Base-by-base conservation (phyloP, 73 alveolate species). In the Urostyla sp. region DNA sequence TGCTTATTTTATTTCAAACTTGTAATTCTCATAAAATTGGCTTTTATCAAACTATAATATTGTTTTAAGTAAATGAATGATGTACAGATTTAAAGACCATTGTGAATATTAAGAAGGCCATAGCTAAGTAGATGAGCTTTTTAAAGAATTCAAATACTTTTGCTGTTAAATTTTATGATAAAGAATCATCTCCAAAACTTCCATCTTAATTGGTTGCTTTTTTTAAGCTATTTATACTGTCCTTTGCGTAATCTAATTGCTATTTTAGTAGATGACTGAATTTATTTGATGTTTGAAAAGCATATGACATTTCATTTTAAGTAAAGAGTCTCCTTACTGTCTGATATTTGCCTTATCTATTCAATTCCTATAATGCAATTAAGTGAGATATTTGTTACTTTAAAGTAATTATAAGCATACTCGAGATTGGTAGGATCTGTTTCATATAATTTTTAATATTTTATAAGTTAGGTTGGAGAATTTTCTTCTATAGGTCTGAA, bases 1-100 rank as follows among this genome's bases (percentile, higher is more conserved):
- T 27, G 92, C 92, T 38, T 84, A 75, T 59, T 84, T 84, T 0
- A 84, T 32, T 16, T 84, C 92, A 54, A 84, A 84, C 48, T 84
- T 84, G 53, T 84, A 75, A 44, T 75, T 75, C 48, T 84, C 92
- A 43, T 49, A 26, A 40, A 75, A 50, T 0, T 67, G 15, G 28
- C 43, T 56, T 27, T 66, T 75, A 43, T 84, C 85, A 53, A 79
- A 36, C 63, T 79, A 40, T 11, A 40, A 11, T 11, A 11, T 13
- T n/a, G 13, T 59, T 28, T 35, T 5, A 26, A 16, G 36, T 36
- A 6, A 26, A 35, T 20, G 30, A 18, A 58, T 43, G 11, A 10
- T 54, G 13, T 69, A 69, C 84, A 24, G 35, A 57, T 11, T 78
- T 81, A n/a, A 81, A 31, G 2, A 81, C 44, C 85, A 60, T 28